Evolutionary conservation across 2,329 filamentous ascomycete genomes (phyloP).

Genomic region (Didymella keratinophila): DNA sequence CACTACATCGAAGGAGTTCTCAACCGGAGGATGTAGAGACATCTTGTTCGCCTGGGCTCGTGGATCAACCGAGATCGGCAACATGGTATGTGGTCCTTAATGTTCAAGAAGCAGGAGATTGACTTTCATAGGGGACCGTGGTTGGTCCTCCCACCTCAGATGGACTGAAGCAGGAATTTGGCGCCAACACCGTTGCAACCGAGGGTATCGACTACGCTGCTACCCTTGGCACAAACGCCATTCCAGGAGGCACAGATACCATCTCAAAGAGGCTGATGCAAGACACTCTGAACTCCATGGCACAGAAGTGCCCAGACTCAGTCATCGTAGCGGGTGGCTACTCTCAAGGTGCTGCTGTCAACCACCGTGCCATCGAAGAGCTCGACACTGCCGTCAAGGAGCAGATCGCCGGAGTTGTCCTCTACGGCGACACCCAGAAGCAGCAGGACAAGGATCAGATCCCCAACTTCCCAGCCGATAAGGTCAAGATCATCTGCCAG

Average conservation of each 20-base stretch:
- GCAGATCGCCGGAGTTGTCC: constrained; percentile 52
- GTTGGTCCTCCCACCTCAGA: constrained; percentile 45
- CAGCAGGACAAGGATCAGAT: constrained; percentile 51
- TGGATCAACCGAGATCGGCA: constrained; percentile 59
- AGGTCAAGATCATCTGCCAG: constrained; percentile 60
- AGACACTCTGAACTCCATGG: constrained; percentile 37
- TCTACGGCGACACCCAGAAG: constrained; percentile 59
- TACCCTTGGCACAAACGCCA: constrained; percentile 35
- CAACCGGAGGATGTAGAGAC: constrained; percentile 50
- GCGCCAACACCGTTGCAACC: constrained; percentile 38
- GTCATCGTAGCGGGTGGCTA: constrained; percentile 46
- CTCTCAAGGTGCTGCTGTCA: constrained; percentile 47
- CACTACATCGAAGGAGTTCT: constrained; percentile 50
- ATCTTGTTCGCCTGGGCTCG: constrained; percentile 60
- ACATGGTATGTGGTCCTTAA: constrained; percentile 49
- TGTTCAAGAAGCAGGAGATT: constrained; percentile 18
- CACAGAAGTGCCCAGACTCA: constrained; percentile 42
- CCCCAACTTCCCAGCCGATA: constrained; percentile 51
- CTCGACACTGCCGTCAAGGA: constrained; percentile 37
- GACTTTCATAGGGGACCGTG: constrained; percentile 43
- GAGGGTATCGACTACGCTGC: constrained; percentile 47
- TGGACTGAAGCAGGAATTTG: constrained; percentile 40
- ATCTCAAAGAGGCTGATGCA: constrained; percentile 33
- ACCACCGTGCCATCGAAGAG: constrained; percentile 43
- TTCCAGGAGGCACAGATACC: constrained; percentile 42